These are phyloP conservation scores for Sutorius australiensis DNA, from an alignment of 768 basidiomycete genomes.

Conservation along the genomic window DNA sequence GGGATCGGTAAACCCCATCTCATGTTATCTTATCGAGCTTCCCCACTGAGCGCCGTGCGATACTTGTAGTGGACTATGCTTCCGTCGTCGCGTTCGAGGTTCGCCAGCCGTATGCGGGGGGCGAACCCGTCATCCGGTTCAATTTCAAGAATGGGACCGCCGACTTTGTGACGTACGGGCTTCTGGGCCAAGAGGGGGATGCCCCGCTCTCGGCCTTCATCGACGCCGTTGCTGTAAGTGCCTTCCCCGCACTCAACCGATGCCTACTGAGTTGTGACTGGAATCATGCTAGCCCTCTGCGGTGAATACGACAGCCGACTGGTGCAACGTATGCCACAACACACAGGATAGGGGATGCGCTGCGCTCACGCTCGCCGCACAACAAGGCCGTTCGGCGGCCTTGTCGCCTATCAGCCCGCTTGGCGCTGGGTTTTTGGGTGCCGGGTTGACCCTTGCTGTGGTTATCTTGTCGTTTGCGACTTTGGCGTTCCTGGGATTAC, in stretches of 20 bases:
- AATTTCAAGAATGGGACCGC: slow-evolving; percentile 68
- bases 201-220: slow-evolving; percentile 53
- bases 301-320: slow-evolving; percentile 50
- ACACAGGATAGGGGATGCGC: slow-evolving; percentile 55
- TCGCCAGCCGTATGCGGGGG: slow-evolving; percentile 42
- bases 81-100: slow-evolving; percentile 57
- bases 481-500: slow-evolving; percentile 40
- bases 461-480: slow-evolving; percentile 35
- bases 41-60: not conserved
- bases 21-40: not conserved
- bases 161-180: slow-evolving; percentile 44
- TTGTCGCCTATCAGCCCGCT: slow-evolving; percentile 43
- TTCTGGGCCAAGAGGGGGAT: slow-evolving; percentile 46
- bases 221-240: slow-evolving; percentile 36
- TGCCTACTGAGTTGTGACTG: not conserved
- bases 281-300: slow-evolving; percentile 39
- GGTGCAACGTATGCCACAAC: slow-evolving; percentile 61
- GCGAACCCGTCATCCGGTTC: slow-evolving; percentile 54
- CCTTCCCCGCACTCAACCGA: not conserved
- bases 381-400: slow-evolving; percentile 31
- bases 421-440: slow-evolving; percentile 68
- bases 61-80: slow-evolving; percentile 54
- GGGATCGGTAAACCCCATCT: slow-evolving; percentile 45
- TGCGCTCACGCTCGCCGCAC: slow-evolving; percentile 35
- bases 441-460: slow-evolving; percentile 48